Base-by-base conservation (phyloP, 331 rosid species). In the Cydonia oblonga region DNA sequence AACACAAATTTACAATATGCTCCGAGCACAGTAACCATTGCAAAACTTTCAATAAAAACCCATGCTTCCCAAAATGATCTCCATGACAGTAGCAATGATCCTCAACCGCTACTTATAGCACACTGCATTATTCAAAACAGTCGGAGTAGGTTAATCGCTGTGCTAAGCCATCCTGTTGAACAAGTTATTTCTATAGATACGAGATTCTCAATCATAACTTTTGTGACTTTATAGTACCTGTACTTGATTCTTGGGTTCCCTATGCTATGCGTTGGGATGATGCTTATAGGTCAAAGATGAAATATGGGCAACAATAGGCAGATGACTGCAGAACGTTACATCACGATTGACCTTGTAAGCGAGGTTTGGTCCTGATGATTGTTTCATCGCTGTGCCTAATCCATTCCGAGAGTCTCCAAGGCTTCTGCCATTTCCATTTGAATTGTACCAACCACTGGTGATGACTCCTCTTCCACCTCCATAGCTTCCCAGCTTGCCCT, bases 401-500 rank as follows among this genome's bases (percentile, higher is more conserved):
- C 96, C 67, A 86, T 84, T 96, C 97, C 60, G 99, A 91, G 46
- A 96, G 96, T 86, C 80, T 96, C 99, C 99, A 96, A 32, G 99
- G 99, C 80, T 96, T 96, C 82, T 96, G 99, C 99, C 99, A 96
- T 73, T 90, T 96, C 99, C 99, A 96, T 71, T 92, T 96, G 80
- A 96, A 96, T 76, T 96, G 97, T 42, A 96, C 59, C 20, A 91
- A 87, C 97, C 99, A 96, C 60, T 88, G 99, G 78, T 96, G 99
- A 86, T 96, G 99, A 71, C 99, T 96, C 90, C 99, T 90, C 79
- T 96, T 96, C 99, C 99, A 96, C 76, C 96, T 91, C 99, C 99
- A 96, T 76, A 96, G 80, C 88, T 90, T 96, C 72, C 97, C 99
- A 62, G 92, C 83, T 71, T 89, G 96, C 75, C 99, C 99, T n/a